Conservation (phyloP, 2,329 filamentous ascomycete species). For the Paracorniculantispora psalliotae region DNA sequence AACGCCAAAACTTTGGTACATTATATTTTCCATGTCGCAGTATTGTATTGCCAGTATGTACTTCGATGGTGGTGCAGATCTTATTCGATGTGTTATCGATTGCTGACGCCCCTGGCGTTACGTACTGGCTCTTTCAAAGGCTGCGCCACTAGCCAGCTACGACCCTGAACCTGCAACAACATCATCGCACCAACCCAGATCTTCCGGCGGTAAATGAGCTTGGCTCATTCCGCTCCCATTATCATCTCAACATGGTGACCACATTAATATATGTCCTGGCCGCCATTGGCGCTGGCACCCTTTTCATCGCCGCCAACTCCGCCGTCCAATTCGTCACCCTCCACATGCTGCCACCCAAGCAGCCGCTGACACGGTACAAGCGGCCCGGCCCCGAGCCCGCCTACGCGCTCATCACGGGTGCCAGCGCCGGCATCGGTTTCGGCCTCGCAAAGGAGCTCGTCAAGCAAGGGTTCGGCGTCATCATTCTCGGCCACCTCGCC, state of each 20-base stretch:
- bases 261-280: not conserved
- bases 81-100: too few species aligned
- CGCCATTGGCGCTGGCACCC: not conserved
- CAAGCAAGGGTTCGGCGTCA: not conserved
- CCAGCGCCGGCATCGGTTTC: not conserved
- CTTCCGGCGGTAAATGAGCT: too few species aligned
- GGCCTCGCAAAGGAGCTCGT: not conserved
- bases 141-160: too few species aligned
- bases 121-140: too few species aligned
- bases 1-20: too few species aligned
- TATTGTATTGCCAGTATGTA: too few species aligned
- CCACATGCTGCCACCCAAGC: not conserved
- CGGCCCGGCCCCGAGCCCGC: not conserved
- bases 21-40: too few species aligned
- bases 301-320: constrained; percentile 27
- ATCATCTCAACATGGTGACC: not conserved
- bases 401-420: not conserved
- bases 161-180: too few species aligned
- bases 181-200: too few species aligned
- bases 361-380: not conserved
- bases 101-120: too few species aligned
- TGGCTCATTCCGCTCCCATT: too few species aligned
- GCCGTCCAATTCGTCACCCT: not conserved
- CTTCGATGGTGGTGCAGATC: too few species aligned
- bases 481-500: constrained; percentile 12